Evolutionary conservation across 2,329 filamentous ascomycete genomes (phyloP), one percentile per base, ranked within the genome.

Genomic region (Tothia fuscella): DNA sequence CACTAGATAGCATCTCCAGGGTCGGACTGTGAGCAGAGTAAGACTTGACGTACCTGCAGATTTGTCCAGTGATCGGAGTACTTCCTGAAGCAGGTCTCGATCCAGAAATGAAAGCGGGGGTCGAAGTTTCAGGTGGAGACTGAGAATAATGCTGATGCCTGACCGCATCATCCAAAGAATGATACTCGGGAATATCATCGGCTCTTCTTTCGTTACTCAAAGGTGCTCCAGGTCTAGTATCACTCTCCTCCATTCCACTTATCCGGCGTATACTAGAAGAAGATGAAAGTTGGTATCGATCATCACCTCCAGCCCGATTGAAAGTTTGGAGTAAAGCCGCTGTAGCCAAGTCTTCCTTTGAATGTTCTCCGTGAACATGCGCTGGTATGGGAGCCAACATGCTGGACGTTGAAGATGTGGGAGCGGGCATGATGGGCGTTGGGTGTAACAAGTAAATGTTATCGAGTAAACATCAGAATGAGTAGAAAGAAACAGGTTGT

Each of bases 11-110:
- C 26, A 29, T 29, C 26, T 29, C 26, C 9, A 29, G 14, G 26
- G 16, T 35, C 9, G 12, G 12, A 17, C 13, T 7, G 20, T 39
- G 14, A 16, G 32, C 6, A 22, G 22, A 32, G 14, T 28, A 30
- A 20, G n/a, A 21, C 36, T 17, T 33, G 53, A 53, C 71, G 54
- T 64, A 82, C 80, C 80, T 84, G 76, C 80, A 85, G 34, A 82
- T 65, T 57, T 84, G 80, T 3, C 78, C 79, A 38, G 64, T 66
- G 32, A 77, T 55, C 25, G 63, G 56, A 38, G 57, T 56, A 48
- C 56, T 61, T 29, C 26, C 52, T 41, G 35, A 50, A 43, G 29
- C 53, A 49, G 37, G 50, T 40, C 40, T 38, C 6, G 43, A 20
- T n/a, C 41, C 14, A 28, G 40, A 17, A 14, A 38, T n/a, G n/a